phyloP scores from a whole-genome alignment of 192 early-diverging fungal species.

The Umbelopsis vinacea region DNA sequence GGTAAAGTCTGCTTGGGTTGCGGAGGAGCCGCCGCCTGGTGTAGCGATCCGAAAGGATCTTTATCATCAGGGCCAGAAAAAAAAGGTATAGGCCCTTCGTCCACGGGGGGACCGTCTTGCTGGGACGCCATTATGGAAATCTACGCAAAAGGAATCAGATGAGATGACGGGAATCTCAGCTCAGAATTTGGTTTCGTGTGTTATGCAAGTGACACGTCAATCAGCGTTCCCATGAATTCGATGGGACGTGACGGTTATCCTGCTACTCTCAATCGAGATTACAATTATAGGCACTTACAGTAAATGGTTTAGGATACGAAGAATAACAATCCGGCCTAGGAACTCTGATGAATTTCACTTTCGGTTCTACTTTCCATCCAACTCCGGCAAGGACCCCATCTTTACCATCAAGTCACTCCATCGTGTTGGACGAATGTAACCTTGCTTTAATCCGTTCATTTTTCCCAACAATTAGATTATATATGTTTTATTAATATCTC shows the following conservation, averaged over 20 bases:
- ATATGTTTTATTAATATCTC: neutral
- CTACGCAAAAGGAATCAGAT: slow-evolving; percentile 17
- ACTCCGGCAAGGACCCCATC: too few relatives aligned
- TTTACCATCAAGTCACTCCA: too few relatives aligned
- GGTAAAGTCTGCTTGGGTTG: neutral
- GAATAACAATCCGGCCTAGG: neutral
- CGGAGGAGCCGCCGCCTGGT: neutral
- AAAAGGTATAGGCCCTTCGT: slow-evolving; percentile 20
- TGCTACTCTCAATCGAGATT: neutral
- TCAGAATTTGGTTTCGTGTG: neutral
- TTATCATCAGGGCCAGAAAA: slow-evolving; percentile 8
- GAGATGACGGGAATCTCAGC: slow-evolving; percentile 10
- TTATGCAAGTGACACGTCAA: slow-evolving; percentile 23
- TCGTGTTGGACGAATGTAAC: too few relatives aligned
- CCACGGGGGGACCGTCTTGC: slow-evolving; percentile 8
- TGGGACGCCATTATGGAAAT: slow-evolving; percentile 22
- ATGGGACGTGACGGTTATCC: slow-evolving; percentile 2
- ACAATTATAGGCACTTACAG: neutral
- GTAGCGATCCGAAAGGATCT: slow-evolving; percentile 12
- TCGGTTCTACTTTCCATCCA: neutral
- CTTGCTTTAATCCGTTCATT: too few relatives aligned
- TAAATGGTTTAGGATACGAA: neutral
- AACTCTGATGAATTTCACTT: neutral
- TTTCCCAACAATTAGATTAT: neutral
- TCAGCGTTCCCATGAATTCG: neutral